Evolutionary conservation across 805 yeast genomes (phyloP).

Genomic region (Starmerella scarabaei): DNA sequence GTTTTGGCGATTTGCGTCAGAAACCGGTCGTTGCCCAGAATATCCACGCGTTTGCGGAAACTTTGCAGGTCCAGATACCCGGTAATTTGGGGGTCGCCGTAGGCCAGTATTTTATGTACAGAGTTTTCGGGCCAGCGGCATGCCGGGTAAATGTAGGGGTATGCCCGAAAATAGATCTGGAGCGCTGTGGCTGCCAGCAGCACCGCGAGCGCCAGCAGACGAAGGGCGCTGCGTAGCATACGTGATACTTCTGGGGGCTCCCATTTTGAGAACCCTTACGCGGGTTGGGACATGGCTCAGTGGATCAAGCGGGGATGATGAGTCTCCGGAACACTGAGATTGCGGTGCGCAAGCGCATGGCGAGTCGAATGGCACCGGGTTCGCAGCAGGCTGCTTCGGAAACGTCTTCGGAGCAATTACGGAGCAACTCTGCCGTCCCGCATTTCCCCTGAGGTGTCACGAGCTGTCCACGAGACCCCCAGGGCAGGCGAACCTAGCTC

Average conservation of each 20-base stretch:
- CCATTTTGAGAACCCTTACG: too few relatives aligned
- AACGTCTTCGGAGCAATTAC: too few relatives aligned
- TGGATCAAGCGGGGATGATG: too few relatives aligned
- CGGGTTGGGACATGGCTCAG: too few relatives aligned
- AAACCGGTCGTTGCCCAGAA: slow-evolving; percentile 79
- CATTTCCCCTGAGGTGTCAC: too few relatives aligned
- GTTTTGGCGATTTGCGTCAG: slow-evolving; percentile 68
- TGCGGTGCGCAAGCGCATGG: too few relatives aligned
- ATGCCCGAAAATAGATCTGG: slow-evolving; percentile 58
- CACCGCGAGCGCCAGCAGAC: slow-evolving; percentile 13
- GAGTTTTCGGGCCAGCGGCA: slow-evolving; percentile 19
- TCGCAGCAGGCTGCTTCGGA: too few relatives aligned
- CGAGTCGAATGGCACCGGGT: too few relatives aligned
- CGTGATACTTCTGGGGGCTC: background rate
- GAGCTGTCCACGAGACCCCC: too few relatives aligned
- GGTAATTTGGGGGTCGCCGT: slow-evolving; percentile 95
- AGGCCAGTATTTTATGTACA: slow-evolving; percentile 50
- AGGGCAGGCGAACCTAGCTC: too few relatives aligned
- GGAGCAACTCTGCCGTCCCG: too few relatives aligned
- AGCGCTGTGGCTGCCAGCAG: slow-evolving; percentile 23
- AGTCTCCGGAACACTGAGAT: too few relatives aligned
- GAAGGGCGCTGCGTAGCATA: background rate
- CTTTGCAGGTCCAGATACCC: slow-evolving; percentile 32
- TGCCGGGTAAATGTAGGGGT: slow-evolving; percentile 28
- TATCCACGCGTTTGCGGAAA: slow-evolving; percentile 63